Evolutionary conservation across 2,329 filamentous ascomycete species (phyloP), one percentile per base, ranked within the genome.

Genomic region (Phyllosticta capitalensis): DNA sequence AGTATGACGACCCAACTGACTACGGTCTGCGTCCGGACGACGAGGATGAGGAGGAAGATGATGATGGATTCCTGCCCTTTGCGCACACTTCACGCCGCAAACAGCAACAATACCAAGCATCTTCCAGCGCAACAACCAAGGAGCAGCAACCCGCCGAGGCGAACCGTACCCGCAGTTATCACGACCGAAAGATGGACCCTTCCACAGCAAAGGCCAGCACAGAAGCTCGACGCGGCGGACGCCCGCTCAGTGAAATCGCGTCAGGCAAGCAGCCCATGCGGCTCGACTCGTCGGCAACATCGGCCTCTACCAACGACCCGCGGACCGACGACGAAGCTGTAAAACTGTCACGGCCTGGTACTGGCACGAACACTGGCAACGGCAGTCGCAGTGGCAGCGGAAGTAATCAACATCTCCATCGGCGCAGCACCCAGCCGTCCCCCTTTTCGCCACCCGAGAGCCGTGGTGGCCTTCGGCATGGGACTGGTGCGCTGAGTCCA

Each of bases 1-100:
- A 59, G 19, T 59, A 50, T 19, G 67, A 74, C 59, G 69, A 65
- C 24, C 65, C 65, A 9, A 71, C 72, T 21, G 69, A 65, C 33
- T 66, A 65, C 9, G 72, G 58, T 4, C 48, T 30, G 26, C 58
- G 58, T 1, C 52, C 52, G 3, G 58, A 53, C 12, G 58, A 59
- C 3, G 56, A 59, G 52, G 81, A 83, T n/a, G 80, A 82, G 1
- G 83, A 83, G 6, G 79, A 78, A 10, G 79, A 80, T 10, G 69
- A 68, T 12, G 67, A 65, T 22, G 69, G 69, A 5, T 74, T 70
- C 53, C 65, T 79, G 1, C 76, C 77, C 2, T 79, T 79, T 62
- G 76, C 77, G 10, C 50, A 54, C 19, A 53, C 65, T 30, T 61
- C 19, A n/a, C 58, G 54, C 54, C 54, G 59, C 22, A 48, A 48